These are phyloP conservation scores for Dujonia santamariae DNA, from an alignment of 1,139 yeast genomes.

Conservation along the genomic window DNA sequence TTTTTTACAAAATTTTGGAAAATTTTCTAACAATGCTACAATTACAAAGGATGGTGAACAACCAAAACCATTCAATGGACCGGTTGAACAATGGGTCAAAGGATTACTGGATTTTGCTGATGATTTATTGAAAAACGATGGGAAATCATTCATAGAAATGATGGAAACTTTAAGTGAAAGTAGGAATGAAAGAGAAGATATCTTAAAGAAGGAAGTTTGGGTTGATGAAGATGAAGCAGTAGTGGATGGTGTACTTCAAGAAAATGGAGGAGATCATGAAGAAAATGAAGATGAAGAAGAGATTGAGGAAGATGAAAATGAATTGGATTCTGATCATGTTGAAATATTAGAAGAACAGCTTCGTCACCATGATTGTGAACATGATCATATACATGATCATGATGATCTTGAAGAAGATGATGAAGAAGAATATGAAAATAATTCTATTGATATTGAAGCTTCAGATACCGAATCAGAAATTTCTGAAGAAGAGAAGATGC, in stretches of 20 bases:
- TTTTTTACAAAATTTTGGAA: slow-evolving; percentile 27
- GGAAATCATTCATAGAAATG: slow-evolving; percentile 69
- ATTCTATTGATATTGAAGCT: slow-evolving; percentile 14
- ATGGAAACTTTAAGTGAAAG: slow-evolving; percentile 70
- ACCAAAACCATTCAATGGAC: slow-evolving; percentile 8
- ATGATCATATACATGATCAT: slow-evolving; percentile 15
- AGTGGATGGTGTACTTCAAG: slow-evolving; percentile 6
- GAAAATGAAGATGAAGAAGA: slow-evolving; percentile 9
- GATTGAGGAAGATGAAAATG: slow-evolving; percentile 25
- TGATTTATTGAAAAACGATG: slow-evolving; percentile 72
- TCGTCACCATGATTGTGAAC: slow-evolving; percentile 11
- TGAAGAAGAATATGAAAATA: slow-evolving; percentile 18
- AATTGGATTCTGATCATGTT: slow-evolving; percentile 19
- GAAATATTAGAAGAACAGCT: slow-evolving; percentile 17
- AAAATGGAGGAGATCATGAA: slow-evolving; percentile 7
- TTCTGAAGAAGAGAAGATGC: slow-evolving; percentile 64
- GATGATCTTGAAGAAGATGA: slow-evolving; percentile 14
- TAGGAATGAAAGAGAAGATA: slow-evolving; percentile 48
- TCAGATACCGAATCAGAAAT: slow-evolving; percentile 44
- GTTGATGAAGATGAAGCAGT: slow-evolving; percentile 19
- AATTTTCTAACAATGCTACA: slow-evolving; percentile 12
- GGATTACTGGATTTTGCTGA: slow-evolving; percentile 68
- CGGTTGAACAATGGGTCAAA: slow-evolving; percentile 10
- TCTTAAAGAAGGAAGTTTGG: slow-evolving; percentile 19
- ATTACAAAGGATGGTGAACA: neutral